Evolutionary conservation across 2,329 filamentous ascomycete species (phyloP), one percentile per base, ranked within the genome.

Genomic region (Dactylellina drechsleri): DNA sequence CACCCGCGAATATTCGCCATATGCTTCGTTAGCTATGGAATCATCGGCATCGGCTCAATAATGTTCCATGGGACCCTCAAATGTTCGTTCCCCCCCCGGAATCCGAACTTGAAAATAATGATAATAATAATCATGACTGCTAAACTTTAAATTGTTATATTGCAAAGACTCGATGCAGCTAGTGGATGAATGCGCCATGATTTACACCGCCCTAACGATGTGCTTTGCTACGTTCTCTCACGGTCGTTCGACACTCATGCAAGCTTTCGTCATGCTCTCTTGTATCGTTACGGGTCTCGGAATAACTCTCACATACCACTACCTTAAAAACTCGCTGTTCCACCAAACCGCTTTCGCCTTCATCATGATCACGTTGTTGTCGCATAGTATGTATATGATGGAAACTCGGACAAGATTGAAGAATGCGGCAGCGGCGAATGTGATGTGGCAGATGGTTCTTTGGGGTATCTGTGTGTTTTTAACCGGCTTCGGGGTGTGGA

Each of bases 221-320:
- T 83, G 83, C 56, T 85, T 83, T 78, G 91, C 91, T 7, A 92
- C 90, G 4, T 93, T 95, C 80, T 88, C 90, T 1, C 92, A 92
- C 82, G 87, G 85, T 13, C 86, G 86, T 73, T 85, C 88, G 0
- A 81, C 80, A 10, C 78, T 77, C 2, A 84, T 87, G 73, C 85
- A 87, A 0, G 56, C 28, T 10, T 16, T 71, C 26, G 78, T 84
- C 0, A 70, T 85, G 12, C 83, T 93, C 7, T 91, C 85, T 6
- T 47, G 88, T 3, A 84, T 84, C 13, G 84, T 92, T 8, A 80
- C 88, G 4, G 82, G 82, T 8, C 81, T 89, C 31, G 85, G 87
- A n/a, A 93, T 96, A 81, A 95, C 92, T 13, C 84, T 91, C 47
- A 87, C 91, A 81, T 96, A 96, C 82, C 91, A 93, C 80, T 88